phyloP scores from a whole-genome alignment of 2,329 filamentous ascomycete genomes.

The Juglanconis oblonga region DNA sequence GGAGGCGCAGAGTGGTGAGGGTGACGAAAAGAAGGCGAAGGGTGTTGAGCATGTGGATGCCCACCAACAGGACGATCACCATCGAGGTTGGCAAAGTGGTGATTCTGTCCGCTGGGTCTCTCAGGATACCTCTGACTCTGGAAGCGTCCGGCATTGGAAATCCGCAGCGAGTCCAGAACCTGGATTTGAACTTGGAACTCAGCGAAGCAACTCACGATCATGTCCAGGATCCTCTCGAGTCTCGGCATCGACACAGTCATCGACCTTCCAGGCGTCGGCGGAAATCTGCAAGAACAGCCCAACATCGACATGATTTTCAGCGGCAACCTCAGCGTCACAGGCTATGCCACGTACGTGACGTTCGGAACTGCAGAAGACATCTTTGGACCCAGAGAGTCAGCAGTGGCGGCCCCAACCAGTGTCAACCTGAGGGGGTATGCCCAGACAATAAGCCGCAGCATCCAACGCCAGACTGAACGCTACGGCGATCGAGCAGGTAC shows the following conservation, averaged over 20 bases:
- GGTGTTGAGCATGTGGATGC: constrained; percentile 36
- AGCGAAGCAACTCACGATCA: constrained; percentile 39
- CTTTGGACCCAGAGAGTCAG: constrained; percentile 24
- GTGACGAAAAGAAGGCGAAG: constrained; percentile 26
- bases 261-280: constrained; percentile 32
- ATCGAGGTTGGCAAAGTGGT: constrained; percentile 44
- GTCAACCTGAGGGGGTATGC: constrained; percentile 23
- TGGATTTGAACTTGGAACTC: constrained; percentile 27
- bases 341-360: constrained; percentile 24
- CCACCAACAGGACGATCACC: constrained; percentile 29
- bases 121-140: constrained; percentile 50
- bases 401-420: constrained; percentile 21
- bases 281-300: constrained; percentile 39
- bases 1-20: constrained; percentile 24
- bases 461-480: constrained; percentile 15
- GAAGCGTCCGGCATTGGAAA: constrained; percentile 52
- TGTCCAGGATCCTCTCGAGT: constrained; percentile 33
- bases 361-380: constrained; percentile 29
- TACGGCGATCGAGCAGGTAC: constrained; percentile 35
- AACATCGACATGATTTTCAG: constrained; percentile 26
- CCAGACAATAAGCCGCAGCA: not conserved
- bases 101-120: constrained; percentile 45
- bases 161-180: constrained; percentile 22
- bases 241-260: constrained; percentile 26
- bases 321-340: constrained; percentile 20